Conservation (phyloP, 441 rosid species). For the Heliophila coronopifolia region DNA sequence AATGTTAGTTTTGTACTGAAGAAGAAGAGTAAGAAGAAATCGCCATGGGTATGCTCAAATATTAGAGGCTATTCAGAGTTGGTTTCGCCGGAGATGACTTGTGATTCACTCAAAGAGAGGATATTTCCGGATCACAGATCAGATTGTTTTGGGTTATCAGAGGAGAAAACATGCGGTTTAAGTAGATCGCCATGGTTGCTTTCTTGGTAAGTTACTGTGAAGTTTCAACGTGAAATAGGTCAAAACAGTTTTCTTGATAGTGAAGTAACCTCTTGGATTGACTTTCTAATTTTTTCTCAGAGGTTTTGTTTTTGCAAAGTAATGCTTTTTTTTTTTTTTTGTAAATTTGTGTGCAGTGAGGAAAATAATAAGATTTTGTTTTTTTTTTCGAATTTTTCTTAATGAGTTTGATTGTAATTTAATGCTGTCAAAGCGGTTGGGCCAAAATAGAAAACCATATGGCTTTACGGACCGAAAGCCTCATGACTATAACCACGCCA, state of each 20-base stretch:
- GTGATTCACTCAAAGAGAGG: slow-evolving; percentile 49
- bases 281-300: background rate
- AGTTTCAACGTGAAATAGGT: background rate
- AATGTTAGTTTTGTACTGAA: slow-evolving; percentile 48
- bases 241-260: slow-evolving; percentile 2
- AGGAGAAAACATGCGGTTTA: slow-evolving; percentile 39
- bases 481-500: no score
- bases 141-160: slow-evolving; percentile 53
- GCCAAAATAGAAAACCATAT: no score
- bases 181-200: slow-evolving; percentile 36
- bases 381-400: background rate
- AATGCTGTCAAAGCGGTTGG: no score
- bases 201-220: slow-evolving; percentile 50
- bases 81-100: slow-evolving; percentile 58
- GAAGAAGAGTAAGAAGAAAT: slow-evolving; percentile 34
- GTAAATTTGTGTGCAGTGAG: slow-evolving; percentile 70
- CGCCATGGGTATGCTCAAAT: slow-evolving; percentile 78
- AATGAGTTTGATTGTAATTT: slow-evolving; percentile 1
- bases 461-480: no score
- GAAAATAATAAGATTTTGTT: slow-evolving; percentile 38
- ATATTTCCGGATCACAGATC: slow-evolving; percentile 58
- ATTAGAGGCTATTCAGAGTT: slow-evolving; percentile 67
- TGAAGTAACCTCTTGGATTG: slow-evolving; percentile 20
- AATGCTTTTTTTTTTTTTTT: slow-evolving; percentile 34
- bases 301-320: slow-evolving; percentile 23